A percentile compares a stretch with the other conserved stretches of the same genome.
Evolutionary conservation across 768 basidiomycete genomes (phyloP).

Genomic region (Mycena floridula): DNA sequence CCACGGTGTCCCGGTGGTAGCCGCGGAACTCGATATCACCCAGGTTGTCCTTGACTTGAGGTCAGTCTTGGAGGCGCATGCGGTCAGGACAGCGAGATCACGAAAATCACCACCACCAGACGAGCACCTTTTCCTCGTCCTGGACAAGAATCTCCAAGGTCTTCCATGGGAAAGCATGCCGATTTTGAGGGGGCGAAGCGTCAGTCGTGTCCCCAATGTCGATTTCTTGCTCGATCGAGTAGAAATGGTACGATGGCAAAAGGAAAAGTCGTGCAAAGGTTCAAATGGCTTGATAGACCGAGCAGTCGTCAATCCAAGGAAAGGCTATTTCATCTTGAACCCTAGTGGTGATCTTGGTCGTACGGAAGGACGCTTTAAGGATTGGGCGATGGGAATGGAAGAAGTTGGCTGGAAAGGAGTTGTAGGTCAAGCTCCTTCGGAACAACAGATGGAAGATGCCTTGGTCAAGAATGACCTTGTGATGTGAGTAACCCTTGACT

Average conservation of each 20-base stretch:
- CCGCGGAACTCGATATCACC: constrained; percentile 87
- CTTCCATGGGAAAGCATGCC: constrained; percentile 97
- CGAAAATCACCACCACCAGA: constrained; percentile 29
- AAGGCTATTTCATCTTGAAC: constrained; percentile 82
- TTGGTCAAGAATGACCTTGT: constrained; percentile 75
- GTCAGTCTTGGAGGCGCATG: constrained; percentile 66
- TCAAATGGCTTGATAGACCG: constrained; percentile 31
- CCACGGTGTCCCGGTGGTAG: constrained; percentile 82
- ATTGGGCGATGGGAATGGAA: constrained; percentile 74
- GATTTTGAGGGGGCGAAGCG: constrained; percentile 71
- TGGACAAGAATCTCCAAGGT: constrained; percentile 85
- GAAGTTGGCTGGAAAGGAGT: constrained; percentile 80
- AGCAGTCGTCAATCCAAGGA: constrained; percentile 55
- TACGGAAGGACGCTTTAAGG: constrained; percentile 77
- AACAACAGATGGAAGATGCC: constrained; percentile 76
- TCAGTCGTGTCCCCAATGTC: constrained; percentile 89
- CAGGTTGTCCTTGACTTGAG: constrained; percentile 87
- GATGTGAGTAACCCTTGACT: constrained; percentile 53
- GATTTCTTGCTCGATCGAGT: constrained; percentile 86
- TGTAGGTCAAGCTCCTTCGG: constrained; percentile 67
- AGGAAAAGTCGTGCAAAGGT: constrained; percentile 15
- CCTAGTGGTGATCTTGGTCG: constrained; percentile 84
- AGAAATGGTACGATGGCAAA: constrained; percentile 47
- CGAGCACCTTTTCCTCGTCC: constrained; percentile 78
- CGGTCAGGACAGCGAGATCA: constrained; percentile 25